phyloP scores from a whole-genome alignment of 202 grass and related monocot genomes.

The Cymbopogon flexuosus region DNA sequence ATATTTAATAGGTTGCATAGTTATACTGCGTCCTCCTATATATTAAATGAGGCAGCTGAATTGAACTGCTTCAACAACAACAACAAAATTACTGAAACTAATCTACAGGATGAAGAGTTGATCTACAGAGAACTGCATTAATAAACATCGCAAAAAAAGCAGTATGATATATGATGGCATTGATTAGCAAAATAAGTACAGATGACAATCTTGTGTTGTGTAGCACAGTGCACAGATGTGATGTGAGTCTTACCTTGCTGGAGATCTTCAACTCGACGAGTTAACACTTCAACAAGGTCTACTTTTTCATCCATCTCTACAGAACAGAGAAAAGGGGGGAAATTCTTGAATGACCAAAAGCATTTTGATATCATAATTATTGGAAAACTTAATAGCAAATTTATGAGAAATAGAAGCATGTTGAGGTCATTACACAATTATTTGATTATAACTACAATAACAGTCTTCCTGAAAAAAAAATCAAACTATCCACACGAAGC shows the following conservation, averaged over 20 bases:
- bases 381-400: not conserved
- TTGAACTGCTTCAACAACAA: conserved; percentile 7
- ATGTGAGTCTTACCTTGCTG: conserved; percentile 50
- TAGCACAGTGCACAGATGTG: not conserved
- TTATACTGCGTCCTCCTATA: conserved; percentile 1
- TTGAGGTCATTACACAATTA: not conserved
- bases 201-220: not conserved
- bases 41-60: not conserved
- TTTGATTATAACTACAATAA: not conserved
- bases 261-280: conserved; percentile 57
- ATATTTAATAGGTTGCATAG: conserved; percentile 7
- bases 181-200: not conserved
- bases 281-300: conserved; percentile 44
- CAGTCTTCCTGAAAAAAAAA: not conserved
- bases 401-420: not conserved
- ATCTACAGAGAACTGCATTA: conserved; percentile 5
- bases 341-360: conserved; percentile 10
- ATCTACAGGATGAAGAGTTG: conserved; percentile 10
- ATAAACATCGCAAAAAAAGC: not conserved
- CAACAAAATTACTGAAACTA: not conserved
- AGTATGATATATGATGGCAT: not conserved
- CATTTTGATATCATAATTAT: not conserved
- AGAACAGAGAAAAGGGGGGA: conserved; percentile 12
- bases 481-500: not conserved
- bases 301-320: conserved; percentile 56